Conservation (phyloP, 352 stramenopile genomes). For the Pythium oligandrum region DNA sequence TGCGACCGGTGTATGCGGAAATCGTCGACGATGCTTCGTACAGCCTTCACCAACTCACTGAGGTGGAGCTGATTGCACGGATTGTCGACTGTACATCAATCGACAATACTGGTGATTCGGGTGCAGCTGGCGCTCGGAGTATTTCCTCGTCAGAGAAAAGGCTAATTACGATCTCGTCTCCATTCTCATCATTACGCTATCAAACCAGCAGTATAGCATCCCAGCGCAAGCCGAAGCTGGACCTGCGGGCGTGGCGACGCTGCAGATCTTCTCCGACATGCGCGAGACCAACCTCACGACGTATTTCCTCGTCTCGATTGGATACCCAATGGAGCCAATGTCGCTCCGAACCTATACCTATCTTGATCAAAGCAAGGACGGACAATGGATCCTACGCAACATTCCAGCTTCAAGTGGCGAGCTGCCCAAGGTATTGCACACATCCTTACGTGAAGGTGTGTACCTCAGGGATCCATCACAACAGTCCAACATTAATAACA, state of each 20-base stretch:
- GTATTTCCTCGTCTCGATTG: slow-evolving; percentile 7
- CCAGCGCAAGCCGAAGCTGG: slow-evolving; percentile 3
- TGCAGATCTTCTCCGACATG: slow-evolving; percentile 16
- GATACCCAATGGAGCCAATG: slow-evolving; percentile 11
- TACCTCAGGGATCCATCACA: slow-evolving; percentile 12
- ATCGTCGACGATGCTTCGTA: slow-evolving; percentile 1
- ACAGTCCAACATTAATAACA: slow-evolving; percentile 19
- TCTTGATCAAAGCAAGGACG: slow-evolving; percentile 1
- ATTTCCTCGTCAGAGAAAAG: slow-evolving; percentile 3
- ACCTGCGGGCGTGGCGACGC: slow-evolving; percentile 3
- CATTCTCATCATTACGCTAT: slow-evolving; percentile 8
- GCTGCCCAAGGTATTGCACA: slow-evolving; percentile 6
- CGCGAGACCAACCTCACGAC: background rate
- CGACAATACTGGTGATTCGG: too few relatives aligned
- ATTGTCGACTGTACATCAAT: too few relatives aligned
- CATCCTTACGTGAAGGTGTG: too few relatives aligned
- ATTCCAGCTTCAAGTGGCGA: slow-evolving; percentile 1
- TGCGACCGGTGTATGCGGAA: slow-evolving; percentile 1
- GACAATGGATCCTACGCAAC: background rate
- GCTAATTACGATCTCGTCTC: background rate
- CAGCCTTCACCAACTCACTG: background rate
- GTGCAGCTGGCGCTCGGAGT: slow-evolving; percentile 6
- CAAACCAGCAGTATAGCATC: slow-evolving; percentile 13
- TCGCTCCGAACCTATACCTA: slow-evolving; percentile 5
- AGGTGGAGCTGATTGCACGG: slow-evolving; percentile 9